Evolutionary conservation across 2,329 filamentous ascomycete genomes (phyloP).

Genomic region (Sporothrix pseudoabietina): DNA sequence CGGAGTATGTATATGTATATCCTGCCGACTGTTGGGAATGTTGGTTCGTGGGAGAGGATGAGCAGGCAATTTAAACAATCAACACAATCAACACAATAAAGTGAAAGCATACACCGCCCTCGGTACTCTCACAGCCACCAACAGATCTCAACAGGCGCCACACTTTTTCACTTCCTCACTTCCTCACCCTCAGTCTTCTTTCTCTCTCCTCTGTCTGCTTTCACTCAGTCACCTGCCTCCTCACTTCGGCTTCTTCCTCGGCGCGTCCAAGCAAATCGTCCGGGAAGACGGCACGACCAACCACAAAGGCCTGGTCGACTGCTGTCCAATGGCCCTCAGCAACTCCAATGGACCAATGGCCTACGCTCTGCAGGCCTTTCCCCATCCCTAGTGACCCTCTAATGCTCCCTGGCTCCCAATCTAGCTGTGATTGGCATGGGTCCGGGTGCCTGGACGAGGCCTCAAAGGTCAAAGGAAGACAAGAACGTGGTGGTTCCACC

Average conservation of each 20-base stretch:
- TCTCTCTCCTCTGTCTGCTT: neutral
- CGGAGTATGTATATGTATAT: neutral
- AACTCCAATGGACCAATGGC: neutral
- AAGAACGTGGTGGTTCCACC: neutral
- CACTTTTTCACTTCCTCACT: neutral
- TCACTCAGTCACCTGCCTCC: neutral
- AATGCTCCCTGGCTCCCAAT: neutral
- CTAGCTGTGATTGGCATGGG: constrained; percentile 18
- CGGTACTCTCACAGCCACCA: neutral
- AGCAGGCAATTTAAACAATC: neutral
- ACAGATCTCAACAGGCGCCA: neutral
- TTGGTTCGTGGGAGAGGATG: neutral
- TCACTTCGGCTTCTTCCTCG: constrained; percentile 28
- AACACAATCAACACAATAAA: neutral
- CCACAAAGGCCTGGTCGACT: neutral
- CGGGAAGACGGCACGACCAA: constrained; percentile 28
- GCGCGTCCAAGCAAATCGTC: constrained; percentile 13
- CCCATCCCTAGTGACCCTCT: neutral
- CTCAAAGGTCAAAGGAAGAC: neutral
- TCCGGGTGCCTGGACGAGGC: neutral
- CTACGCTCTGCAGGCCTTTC: neutral
- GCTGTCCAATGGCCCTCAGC: neutral
- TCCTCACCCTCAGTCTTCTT: too few species aligned
- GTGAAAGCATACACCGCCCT: neutral
- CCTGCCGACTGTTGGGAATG: neutral